These are phyloP conservation scores for Candida dubliniensis DNA, from an alignment of 1,139 yeast genomes.

Conservation along the genomic window DNA sequence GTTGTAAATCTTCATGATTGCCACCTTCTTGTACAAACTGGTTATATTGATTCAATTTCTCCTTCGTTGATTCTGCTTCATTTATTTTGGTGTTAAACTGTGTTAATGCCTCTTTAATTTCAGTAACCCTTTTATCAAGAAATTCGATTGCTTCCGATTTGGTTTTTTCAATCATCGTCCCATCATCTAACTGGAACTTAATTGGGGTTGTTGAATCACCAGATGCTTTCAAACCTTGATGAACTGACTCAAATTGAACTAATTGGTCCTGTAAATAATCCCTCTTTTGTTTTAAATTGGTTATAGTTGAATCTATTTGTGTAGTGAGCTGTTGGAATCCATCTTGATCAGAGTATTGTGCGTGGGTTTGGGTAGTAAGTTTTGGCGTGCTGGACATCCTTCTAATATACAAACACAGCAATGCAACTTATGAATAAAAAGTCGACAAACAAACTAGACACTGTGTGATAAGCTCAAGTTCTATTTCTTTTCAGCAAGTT, in stretches of 20 bases:
- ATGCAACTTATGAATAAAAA: background rate
- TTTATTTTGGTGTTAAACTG: constrained; percentile 43
- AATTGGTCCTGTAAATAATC: constrained; percentile 17
- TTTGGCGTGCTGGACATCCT: too few relatives aligned
- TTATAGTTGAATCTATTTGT: constrained; percentile 18
- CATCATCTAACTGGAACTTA: constrained; percentile 57
- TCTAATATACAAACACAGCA: background rate
- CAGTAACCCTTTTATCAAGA: constrained; percentile 35
- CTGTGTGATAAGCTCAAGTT: background rate
- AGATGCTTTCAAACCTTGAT: constrained; percentile 6
- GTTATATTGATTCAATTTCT: constrained; percentile 30
- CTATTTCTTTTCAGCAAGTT: background rate
- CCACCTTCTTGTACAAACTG: constrained; percentile 13
- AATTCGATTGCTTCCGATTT: constrained; percentile 45
- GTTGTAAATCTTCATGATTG: constrained; percentile 14
- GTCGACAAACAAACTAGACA: background rate
- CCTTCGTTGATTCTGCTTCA: constrained; percentile 42
- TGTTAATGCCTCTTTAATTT: constrained; percentile 36
- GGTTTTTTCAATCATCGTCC: constrained; percentile 54
- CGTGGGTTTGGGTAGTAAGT: background rate
- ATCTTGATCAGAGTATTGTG: background rate
- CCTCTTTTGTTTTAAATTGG: constrained; percentile 16
- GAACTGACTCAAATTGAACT: constrained; percentile 12
- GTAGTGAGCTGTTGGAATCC: constrained; percentile 7
- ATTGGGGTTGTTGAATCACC: constrained; percentile 20